A percentile compares a stretch with the other conserved stretches of the same genome.
Evolutionary conservation across 495 filamentous ascomycete genomes (phyloP).

Genomic region (Penicillium cinerascens): DNA sequence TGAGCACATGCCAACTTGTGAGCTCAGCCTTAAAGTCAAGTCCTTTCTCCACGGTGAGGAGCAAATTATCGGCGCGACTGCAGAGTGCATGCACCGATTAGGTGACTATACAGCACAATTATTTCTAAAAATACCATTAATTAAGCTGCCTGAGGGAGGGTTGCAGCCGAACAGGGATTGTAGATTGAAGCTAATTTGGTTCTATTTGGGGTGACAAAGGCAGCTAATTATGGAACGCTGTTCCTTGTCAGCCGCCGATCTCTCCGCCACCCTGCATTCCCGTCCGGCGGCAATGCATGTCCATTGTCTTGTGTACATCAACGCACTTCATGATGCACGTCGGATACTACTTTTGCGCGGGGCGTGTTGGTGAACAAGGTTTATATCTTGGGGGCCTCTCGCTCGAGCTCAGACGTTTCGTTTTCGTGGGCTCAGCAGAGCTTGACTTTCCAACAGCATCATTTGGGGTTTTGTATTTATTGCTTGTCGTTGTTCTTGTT

Average conservation of each 20-base stretch:
- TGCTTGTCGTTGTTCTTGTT: conserved; percentile 1
- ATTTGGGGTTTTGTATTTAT: conserved; percentile 2
- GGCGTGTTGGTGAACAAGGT: conserved; percentile 11
- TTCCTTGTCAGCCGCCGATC: conserved; percentile 9
- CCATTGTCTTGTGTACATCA: conserved; percentile 15
- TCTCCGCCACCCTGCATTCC: conserved; percentile 12
- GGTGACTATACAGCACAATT: neutral
- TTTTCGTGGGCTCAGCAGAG: neutral
- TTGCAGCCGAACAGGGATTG: conserved; percentile 1
- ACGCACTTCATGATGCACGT: conserved; percentile 3
- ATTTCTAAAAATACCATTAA: conserved; percentile 20
- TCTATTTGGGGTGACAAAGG: conserved; percentile 21
- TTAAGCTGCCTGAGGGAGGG: conserved; percentile 9
- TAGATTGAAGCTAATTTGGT: conserved; percentile 20
- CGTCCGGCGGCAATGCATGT: conserved; percentile 19
- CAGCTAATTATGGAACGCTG: conserved; percentile 23
- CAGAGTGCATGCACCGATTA: neutral
- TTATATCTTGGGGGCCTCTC: conserved; percentile 29
- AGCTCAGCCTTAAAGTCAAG: too few relatives aligned
- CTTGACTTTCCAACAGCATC: neutral
- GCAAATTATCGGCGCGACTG: neutral
- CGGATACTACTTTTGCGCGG: conserved; percentile 2
- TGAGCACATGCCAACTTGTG: neutral
- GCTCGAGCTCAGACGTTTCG: conserved; percentile 4
- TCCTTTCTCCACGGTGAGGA: neutral